Conservation (phyloP, 116 monocot genomes). For the Dioscorea cayenensis region DNA sequence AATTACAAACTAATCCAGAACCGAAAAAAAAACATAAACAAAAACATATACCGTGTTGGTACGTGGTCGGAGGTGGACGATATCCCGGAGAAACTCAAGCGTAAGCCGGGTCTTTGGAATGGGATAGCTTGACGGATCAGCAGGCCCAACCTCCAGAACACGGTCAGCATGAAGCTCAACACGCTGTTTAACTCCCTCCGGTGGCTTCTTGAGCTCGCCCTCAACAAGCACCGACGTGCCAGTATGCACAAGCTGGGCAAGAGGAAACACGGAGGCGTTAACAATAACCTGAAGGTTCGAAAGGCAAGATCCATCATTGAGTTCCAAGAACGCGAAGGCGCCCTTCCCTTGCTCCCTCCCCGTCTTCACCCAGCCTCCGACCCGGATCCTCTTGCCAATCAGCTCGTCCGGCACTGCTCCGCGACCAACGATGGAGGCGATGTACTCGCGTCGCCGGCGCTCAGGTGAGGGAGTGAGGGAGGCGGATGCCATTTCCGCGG, state of each 20-base stretch:
- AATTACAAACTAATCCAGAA: too few relatives aligned
- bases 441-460: conserved; percentile 18
- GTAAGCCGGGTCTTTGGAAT: conserved; percentile 75
- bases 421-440: conserved; percentile 30
- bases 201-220: conserved; percentile 84
- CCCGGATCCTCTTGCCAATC: conserved; percentile 45
- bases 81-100: conserved; percentile 75
- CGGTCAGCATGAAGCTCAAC: conserved; percentile 62
- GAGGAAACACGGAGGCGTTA: conserved; percentile 52
- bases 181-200: conserved; percentile 75
- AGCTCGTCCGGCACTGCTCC: conserved; percentile 8
- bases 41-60: conserved; percentile 63
- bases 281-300: conserved; percentile 86
- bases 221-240: conserved; percentile 82
- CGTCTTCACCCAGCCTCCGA: conserved; percentile 94
- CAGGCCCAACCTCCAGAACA: conserved; percentile 69
- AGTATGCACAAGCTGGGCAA: conserved; percentile 57
- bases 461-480: too few relatives aligned
- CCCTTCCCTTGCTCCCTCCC: conserved; percentile 95
- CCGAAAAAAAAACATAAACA: not conserved
- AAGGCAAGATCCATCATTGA: conserved; percentile 88
- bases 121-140: conserved; percentile 68
- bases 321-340: conserved; percentile 84
- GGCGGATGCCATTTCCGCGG: too few relatives aligned
- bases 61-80: conserved; percentile 70